Conservation (phyloP, 106 monocot species). For the Vanilla planifolia region DNA sequence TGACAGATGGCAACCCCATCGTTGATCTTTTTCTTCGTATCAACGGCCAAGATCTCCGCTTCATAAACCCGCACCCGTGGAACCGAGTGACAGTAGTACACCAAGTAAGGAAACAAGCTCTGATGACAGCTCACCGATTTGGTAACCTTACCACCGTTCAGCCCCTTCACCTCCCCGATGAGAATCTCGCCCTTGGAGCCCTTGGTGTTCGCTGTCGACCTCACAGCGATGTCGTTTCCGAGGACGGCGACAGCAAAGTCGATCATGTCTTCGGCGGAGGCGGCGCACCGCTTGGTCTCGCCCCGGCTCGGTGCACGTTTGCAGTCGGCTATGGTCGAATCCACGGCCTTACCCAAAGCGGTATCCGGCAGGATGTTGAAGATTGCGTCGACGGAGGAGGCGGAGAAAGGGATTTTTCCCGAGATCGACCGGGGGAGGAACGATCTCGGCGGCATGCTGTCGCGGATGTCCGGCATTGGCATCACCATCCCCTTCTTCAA, state of each 20-base stretch:
- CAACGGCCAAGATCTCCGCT: slow-evolving; percentile 54
- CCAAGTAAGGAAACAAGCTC: slow-evolving; percentile 85
- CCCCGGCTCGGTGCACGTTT: slow-evolving; percentile 69
- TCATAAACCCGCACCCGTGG: slow-evolving; percentile 83
- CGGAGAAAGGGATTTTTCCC: slow-evolving; percentile 43
- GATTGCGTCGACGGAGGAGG: slow-evolving; percentile 20
- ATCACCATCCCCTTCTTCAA: slow-evolving; percentile 3
- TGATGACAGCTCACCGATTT: slow-evolving; percentile 87
- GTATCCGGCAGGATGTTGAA: slow-evolving; percentile 40
- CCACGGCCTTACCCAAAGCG: slow-evolving; percentile 54
- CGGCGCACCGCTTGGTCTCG: slow-evolving; percentile 84
- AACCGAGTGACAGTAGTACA: slow-evolving; percentile 93
- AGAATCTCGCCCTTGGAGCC: slow-evolving; percentile 37
- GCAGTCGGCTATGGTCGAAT: slow-evolving; percentile 61
- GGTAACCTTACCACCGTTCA: slow-evolving; percentile 67
- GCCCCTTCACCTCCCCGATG: slow-evolving; percentile 49
- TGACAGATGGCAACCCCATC: slow-evolving; percentile 89
- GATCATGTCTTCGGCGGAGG: slow-evolving; percentile 78
- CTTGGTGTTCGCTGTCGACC: slow-evolving; percentile 35
- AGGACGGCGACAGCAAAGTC: slow-evolving; percentile 70
- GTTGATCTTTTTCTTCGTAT: slow-evolving; percentile 47
- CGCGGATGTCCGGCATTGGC: slow-evolving; percentile 12
- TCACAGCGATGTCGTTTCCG: slow-evolving; percentile 50
- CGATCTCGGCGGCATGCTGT: slow-evolving; percentile 9
- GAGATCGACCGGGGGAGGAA: slow-evolving; percentile 58